Evolutionary conservation across 495 filamentous ascomycete species (phyloP).

Genomic region (Margaritispora aquatica): DNA sequence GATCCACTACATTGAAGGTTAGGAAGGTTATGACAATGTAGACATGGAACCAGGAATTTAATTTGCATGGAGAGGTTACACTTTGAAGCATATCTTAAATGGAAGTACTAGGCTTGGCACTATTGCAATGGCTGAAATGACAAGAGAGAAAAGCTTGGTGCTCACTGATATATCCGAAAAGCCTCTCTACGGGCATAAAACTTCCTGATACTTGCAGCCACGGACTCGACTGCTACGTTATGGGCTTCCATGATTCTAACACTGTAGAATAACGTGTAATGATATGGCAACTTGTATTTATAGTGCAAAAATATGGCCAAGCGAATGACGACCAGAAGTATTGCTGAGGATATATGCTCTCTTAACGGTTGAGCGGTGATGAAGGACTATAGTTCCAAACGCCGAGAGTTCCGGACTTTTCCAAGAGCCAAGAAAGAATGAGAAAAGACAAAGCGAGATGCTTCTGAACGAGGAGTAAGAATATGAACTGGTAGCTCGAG

Average conservation of each 20-base stretch:
- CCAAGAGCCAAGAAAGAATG: not conserved
- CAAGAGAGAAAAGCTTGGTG: not conserved
- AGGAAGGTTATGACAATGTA: not conserved
- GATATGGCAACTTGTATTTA: too few relatives aligned
- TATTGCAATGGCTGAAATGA: too few relatives aligned
- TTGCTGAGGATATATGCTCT: not conserved
- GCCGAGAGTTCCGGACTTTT: not conserved
- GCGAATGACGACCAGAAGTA: too few relatives aligned
- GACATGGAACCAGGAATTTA: too few relatives aligned
- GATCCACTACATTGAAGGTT: constrained; percentile 38
- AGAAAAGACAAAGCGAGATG: not conserved
- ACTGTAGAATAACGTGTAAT: not conserved
- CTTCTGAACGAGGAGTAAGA: not conserved
- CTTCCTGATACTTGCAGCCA: constrained; percentile 40
- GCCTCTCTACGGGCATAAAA: constrained; percentile 50
- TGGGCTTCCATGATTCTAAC: constrained; percentile 37
- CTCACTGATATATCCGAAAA: constrained; percentile 63
- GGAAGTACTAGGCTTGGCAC: too few relatives aligned
- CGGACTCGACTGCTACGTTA: constrained; percentile 31
- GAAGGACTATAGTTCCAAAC: not conserved
- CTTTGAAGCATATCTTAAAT: too few relatives aligned
- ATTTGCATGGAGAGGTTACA: too few relatives aligned
- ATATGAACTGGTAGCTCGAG: not conserved
- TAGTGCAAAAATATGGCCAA: too few relatives aligned
- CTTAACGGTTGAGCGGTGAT: not conserved